Evolutionary conservation across 2,329 filamentous ascomycete genomes (phyloP), one percentile per base, ranked within the genome.

Genomic region (Blastomyces silverae): DNA sequence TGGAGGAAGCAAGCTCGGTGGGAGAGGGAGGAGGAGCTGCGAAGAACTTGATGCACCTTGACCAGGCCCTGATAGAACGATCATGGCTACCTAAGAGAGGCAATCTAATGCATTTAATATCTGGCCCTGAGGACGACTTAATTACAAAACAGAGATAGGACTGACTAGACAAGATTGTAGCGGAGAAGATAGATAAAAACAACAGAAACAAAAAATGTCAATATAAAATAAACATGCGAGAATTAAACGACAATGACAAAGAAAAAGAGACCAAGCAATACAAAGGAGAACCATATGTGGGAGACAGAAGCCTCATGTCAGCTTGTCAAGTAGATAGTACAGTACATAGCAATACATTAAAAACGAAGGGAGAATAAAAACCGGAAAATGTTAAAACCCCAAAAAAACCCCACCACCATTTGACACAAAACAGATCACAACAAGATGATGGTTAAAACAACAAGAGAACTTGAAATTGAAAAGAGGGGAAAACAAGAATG

Each of bases 381-480:
- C 20, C 42, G 28, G 57, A 50, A 44, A 20, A 20, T 44, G 17
- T 17, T 15, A 20, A 20, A 44, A n/a, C 34, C 56, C 48, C 13
- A 28, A 28, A 28, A 28, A 57, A 58, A 22, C 56, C 58, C 42
- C 44, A 13, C 37, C 48, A 61, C 15, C 58, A 48, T 50, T 58
- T 50, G 44, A 28, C 48, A 34, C 42, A 50, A 48, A 50, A 22
- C 6, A 48, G 13, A 22, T 25, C 17, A 46, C 5, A 42, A 44
- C 37, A 44, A 42, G 8, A 60, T 42, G 57, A 25, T 60, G 58
- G 28, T 50, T 17, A 10, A 64, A 64, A 28, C 15, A 25, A 37
- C n/a, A 34, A 60, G 39, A 64, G 22, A 46, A n/a, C 22, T 11
- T 44, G 53, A 65, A 28, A 66, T 39, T 57, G 37, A 52, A 61